Evolutionary conservation across 257 asterid genomes (phyloP), one percentile per base, ranked within the genome.

Genomic region (Ophiorrhiza pumila): DNA sequence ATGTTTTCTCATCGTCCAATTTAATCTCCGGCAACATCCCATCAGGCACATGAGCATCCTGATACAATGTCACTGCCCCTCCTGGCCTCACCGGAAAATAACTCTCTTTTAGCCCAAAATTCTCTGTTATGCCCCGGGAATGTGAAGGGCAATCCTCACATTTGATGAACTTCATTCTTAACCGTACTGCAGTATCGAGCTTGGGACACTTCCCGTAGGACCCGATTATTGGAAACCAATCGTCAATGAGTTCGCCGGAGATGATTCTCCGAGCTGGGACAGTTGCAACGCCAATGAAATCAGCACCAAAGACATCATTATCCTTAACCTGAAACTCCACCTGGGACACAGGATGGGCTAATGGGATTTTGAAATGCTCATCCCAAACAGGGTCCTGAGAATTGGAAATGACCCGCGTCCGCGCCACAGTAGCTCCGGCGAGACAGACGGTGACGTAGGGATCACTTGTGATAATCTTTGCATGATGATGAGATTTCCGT

Each of bases 281-380:
- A 2, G 78, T 65, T 29, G 97, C 93, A 1, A 90, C 70, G 13
- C 97, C 97, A 8, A 94, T 91, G 53, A 85, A 77, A 27, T 94
- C 96, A 0, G 97, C 99, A 9, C 97, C 99, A 23, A 94, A 90
- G n/a, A 87, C 80, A 43, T 94, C 99, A 35, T 91, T 87, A 82
- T 94, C 99, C 78, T 94, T 94, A 25, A 94, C 97, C 79, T 87
- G 84, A 66, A 94, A 94, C 15, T 88, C 88, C 5, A 94, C 90
- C 86, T 86, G 85, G 45, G 96, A 83, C 4, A 88, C 97, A 0
- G 97, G 97, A 47, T 94, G 99, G 47, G 97, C 97, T 23, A 90
- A 49, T 6, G 97, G 93, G 83, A 93, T 88, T 18, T 67, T 87
- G 80, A 93, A 91, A 80, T 85, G 82, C 77, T 88, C 97, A 7